Evolutionary conservation across 2,329 filamentous ascomycete genomes (phyloP).

Genomic region (Lasiodiplodia gonubiensis): DNA sequence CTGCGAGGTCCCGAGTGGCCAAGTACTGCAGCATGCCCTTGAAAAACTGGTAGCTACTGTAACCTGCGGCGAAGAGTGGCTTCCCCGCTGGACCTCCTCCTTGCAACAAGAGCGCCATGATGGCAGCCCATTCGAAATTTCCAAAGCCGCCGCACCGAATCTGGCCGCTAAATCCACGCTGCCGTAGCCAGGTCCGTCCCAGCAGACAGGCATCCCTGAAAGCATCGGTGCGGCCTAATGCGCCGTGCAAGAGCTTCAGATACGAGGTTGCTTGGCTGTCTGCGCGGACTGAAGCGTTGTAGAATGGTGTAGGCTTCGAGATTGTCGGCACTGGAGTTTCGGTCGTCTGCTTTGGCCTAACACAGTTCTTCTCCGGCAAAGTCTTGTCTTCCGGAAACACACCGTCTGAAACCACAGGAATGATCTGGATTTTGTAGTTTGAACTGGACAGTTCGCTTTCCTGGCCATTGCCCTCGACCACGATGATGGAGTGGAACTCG

Average conservation of each 20-base stretch:
- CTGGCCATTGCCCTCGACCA: conserved; percentile 49
- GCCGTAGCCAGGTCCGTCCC: conserved; percentile 85
- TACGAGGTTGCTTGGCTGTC: conserved; percentile 77
- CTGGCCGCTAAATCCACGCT: conserved; percentile 77
- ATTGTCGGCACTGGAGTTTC: conserved; percentile 42
- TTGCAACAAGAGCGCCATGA: conserved; percentile 80
- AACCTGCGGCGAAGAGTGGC: conserved; percentile 74
- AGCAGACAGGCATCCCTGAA: conserved; percentile 86
- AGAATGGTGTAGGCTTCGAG: conserved; percentile 72
- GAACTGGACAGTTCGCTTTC: conserved; percentile 46
- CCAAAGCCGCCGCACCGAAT: conserved; percentile 85
- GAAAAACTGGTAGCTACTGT: conserved; percentile 92
- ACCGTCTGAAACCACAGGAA: conserved; percentile 72
- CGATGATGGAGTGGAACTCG: conserved; percentile 72
- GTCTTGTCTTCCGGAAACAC: conserved; percentile 77
- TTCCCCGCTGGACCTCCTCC: conserved; percentile 75
- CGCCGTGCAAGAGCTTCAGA: conserved; percentile 74
- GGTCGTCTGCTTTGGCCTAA: conserved; percentile 61
- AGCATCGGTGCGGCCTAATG: conserved; percentile 70
- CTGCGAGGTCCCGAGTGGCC: conserved; percentile 72
- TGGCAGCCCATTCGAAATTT: conserved; percentile 85
- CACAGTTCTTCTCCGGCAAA: conserved; percentile 69
- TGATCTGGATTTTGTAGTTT: conserved; percentile 67
- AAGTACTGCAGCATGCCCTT: conserved; percentile 92
- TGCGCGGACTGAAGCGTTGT: conserved; percentile 83